Evolutionary conservation across 2,329 filamentous ascomycete genomes (phyloP), one percentile per base, ranked within the genome.

Genomic region (Ophiostoma sp.): DNA sequence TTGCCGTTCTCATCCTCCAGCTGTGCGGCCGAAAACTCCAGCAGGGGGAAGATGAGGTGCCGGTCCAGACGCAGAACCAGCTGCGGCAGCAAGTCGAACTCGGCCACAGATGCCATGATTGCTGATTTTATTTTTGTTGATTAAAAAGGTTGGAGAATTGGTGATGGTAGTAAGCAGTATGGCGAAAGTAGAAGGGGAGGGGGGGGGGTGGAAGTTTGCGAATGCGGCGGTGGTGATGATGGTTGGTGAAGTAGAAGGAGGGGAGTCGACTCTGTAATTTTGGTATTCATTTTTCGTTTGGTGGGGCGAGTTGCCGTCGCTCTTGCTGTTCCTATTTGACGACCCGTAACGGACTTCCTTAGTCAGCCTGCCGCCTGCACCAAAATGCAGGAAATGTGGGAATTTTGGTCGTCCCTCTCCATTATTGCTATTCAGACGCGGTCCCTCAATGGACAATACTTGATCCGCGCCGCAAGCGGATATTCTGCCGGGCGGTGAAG

Each of bases 11-110:
- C 87, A 77, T 93, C 91, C 79, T 93, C 89, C 75, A 96, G 90
- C 80, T 92, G 89, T 78, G 90, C 89, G 77, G 89, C 89, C 77
- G 91, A 86, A 81, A 97, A 97, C 83, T 97, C 94, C 79, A 99
- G 90, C 74, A 99, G 87, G 75, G 95, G 95, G 83, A 96, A 99
- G 78, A 98, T 91, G 77, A 99, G 86, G 81, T 99, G 95, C 76
- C 95, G 90, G 84, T 97, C 95, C 80, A 99, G 91, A 80, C 96
- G 89, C 75, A 89, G 89, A 79, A 97, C 91, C 78, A 99, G 85
- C 82, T 94, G 93, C 77, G 93, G 92, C 76, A 97, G 87, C 74
- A 98, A 76, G 75, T 80, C 78, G 75, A 77, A 79, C 68, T 79
- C 76, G 73, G 75, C 71, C 68, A 75, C 72, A 62, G 70, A 39